These are phyloP conservation scores for Penicillium sp. DNA, from an alignment of 2,329 filamentous ascomycete genomes.

Conservation along the genomic window DNA sequence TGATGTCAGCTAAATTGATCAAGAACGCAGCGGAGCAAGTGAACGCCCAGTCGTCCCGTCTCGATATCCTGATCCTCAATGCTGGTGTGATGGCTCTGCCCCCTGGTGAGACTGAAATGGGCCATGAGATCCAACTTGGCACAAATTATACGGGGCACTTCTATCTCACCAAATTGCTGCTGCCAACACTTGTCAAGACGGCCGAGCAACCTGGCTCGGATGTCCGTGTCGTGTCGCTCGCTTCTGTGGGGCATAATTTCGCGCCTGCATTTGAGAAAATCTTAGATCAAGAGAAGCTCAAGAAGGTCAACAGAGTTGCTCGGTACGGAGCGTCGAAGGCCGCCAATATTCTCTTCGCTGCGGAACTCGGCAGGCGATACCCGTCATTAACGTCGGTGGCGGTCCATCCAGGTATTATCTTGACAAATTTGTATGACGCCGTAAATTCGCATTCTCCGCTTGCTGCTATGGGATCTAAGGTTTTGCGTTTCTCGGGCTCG, in stretches of 20 bases:
- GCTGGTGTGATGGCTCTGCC: constrained; percentile 45
- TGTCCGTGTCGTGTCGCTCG: constrained; percentile 29
- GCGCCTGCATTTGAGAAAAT: constrained; percentile 29
- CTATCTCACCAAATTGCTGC: constrained; percentile 35
- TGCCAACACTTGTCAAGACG: constrained; percentile 31
- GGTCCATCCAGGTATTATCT: constrained; percentile 48
- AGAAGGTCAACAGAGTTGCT: constrained; percentile 32
- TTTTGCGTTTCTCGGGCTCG: constrained; percentile 19
- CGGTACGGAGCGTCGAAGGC: constrained; percentile 48
- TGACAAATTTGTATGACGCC: constrained; percentile 32
- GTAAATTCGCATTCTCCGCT: constrained; percentile 10
- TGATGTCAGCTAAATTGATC: constrained; percentile 45
- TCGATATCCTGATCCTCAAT: constrained; percentile 43
- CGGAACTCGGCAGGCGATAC: constrained; percentile 42
- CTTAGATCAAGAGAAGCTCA: constrained; percentile 30
- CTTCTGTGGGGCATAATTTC: constrained; percentile 31
- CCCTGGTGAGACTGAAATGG: constrained; percentile 32
- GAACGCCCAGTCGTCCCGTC: constrained; percentile 11
- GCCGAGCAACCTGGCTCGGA: constrained; percentile 24
- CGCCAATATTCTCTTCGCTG: constrained; percentile 47
- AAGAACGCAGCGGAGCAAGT: constrained; percentile 38
- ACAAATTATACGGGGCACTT: constrained; percentile 43
- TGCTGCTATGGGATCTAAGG: constrained; percentile 9
- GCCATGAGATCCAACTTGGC: constrained; percentile 41
- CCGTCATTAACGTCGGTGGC: constrained; percentile 38